phyloP scores from a whole-genome alignment of 805 yeast species.

The Ogataea populi-albae region DNA sequence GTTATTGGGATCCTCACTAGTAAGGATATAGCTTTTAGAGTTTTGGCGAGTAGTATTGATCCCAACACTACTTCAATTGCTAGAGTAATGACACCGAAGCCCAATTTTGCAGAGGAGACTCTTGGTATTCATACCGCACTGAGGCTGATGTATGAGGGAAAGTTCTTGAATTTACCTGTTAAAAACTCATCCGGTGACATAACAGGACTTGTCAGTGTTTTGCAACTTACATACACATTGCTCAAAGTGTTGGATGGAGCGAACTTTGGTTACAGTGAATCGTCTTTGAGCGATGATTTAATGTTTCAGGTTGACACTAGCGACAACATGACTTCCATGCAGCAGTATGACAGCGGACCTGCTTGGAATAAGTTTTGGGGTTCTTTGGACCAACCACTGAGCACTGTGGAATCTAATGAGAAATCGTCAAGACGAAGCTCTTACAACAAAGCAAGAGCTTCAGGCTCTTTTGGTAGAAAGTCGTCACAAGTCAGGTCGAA shows the following conservation, averaged over 20 bases:
- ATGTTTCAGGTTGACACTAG: constrained; percentile 28
- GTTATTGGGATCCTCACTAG: constrained; percentile 46
- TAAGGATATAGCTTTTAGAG: constrained; percentile 44
- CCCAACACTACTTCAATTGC: constrained; percentile 38
- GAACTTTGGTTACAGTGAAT: constrained; percentile 20
- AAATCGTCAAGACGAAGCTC: constrained; percentile 23
- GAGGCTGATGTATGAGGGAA: constrained; percentile 46
- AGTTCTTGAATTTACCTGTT: constrained; percentile 43
- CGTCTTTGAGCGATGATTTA: constrained; percentile 31
- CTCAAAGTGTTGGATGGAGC: constrained; percentile 34
- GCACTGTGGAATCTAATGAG: constrained; percentile 23
- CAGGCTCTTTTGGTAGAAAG: constrained; percentile 9
- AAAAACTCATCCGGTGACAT: constrained; percentile 30
- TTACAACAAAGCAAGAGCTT: constrained; percentile 9
- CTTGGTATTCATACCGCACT: constrained; percentile 42
- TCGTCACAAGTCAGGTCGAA: constrained; percentile 10
- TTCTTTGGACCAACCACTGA: constrained; percentile 30
- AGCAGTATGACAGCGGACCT: constrained; percentile 25
- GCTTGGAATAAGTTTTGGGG: constrained; percentile 36
- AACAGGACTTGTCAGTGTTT: constrained; percentile 42
- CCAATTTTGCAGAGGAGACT: constrained; percentile 41
- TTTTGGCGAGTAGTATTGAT: constrained; percentile 36
- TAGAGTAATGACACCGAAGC: constrained; percentile 44
- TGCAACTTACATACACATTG: constrained; percentile 42
- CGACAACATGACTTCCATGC: constrained; percentile 9